Base-by-base conservation (phyloP, 441 rosid species). In the Raphanus hybrid region DNA sequence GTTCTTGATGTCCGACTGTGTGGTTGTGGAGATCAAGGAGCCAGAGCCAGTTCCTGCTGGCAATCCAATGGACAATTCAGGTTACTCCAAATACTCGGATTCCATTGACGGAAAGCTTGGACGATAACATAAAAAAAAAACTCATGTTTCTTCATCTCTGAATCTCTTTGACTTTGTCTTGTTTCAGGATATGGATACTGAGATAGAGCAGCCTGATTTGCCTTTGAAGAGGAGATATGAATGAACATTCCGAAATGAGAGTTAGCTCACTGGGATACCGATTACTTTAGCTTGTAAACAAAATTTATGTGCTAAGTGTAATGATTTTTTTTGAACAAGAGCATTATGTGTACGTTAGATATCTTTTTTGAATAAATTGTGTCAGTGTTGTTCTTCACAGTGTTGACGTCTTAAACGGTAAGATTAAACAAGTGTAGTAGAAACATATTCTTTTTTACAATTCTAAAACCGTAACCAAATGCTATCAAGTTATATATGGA, bases 381-480 rank as follows among this genome's bases (percentile, higher is more conserved):
- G 5, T 9, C 39, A 1, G 14, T 43, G 50, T 43, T 43, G 2
- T 41, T 41, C 48, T 41, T 10, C 45, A 39, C 2, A 7, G 2
- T 8, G 41, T 39, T 2, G 68, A 71, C 23, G 23, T 20, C 23
- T 20, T 20, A 20, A 20, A 20, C 23, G 23, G 23, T 23, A 23
- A 23, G 2, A 23, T 23, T 23, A 23, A 23, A 23, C 26, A 29
- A 29, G 32, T 29, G 16, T 67, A 23, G 23, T 1, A 11, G 2
- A 60, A 50, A 67, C 34, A 48, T 72, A 52, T 27, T 60, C 77
- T 73, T 66, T 20, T 26, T 60, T 16, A 60, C 48, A 67, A 60
- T 67, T 50, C 77, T 73, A 67, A 78, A 67, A 26, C 55, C 48
- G 4, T 48, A 70, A 70, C 6, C 59, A 8, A 58, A n/a, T 23